Base-by-base conservation (phyloP, 2,329 filamentous ascomycete species). In the Dothidotthia symphoricarpi region DNA sequence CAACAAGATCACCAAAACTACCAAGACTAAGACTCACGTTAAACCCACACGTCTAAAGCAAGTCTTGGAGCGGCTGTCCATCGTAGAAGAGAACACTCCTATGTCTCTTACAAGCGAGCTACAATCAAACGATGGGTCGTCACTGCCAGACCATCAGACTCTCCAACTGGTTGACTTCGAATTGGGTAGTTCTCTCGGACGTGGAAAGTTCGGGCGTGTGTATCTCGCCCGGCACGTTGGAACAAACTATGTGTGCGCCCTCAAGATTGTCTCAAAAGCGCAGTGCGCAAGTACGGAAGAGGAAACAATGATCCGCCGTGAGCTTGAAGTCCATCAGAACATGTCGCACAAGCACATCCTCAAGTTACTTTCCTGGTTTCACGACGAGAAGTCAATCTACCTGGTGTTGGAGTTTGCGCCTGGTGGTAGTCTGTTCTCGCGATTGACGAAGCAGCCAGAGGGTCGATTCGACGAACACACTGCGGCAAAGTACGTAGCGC, bases 241-340 rank as follows among this genome's bases (percentile, higher is more conserved):
- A 31, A 85, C 79, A 28, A 82, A 83, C 39, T 90, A 88, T 69
- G 82, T 90, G 48, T 91, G 86, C 69, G 86, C 85, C 1, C 75
- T 91, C 41, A 91, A 91, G 68, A 85, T 89, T 34, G 74, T 90
- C 33, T 85, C 89, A 73, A 90, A 90, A 70, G 81, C 77, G 43
- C 85, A 90, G 66, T 71, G 89, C 45, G 80, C 85, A 55, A 78
- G 83, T 45, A 83, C 83, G 19, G 78, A 78, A 36, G 85, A 90
- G 22, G 85, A 90, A 69, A 88, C 85, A 69, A 85, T 90, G 68
- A 81, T 90, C 41, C 80, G 86, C 19, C 81, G 86, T 55, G 86
- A 91, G 67, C 87, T 91, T 43, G 86, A 91, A 67, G 89, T 91
- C 53, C 86, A 91, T 68, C 85, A 82, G 61, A 89, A 91, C 66